Evolutionary conservation across 495 filamentous ascomycete genomes (phyloP), one percentile per base, ranked within the genome.

Genomic region (Thermothielavioides terrestris): DNA sequence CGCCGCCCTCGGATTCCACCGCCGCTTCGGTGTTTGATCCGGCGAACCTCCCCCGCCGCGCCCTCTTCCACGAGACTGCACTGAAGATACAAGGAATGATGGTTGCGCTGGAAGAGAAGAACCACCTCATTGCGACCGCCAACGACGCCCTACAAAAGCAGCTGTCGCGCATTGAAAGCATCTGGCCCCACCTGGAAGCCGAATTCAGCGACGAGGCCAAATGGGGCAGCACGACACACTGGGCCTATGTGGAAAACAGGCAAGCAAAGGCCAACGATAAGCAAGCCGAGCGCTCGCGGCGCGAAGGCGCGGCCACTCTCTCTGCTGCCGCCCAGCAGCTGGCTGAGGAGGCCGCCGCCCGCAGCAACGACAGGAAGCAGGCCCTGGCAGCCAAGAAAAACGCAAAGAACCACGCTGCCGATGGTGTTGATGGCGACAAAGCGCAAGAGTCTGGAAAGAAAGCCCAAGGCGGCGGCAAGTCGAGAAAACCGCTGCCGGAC

Each of bases 161-260:
- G 62, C 70, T 95, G 18, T 65, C 78, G 46, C 85, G 92, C 20
- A 79, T 96, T 55, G 86, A 97, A 54, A 81, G 83, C 34, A 79
- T 89, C 18, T 94, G 80, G 71, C 83, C 85, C 12, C 82, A 87
- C 67, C 79, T 97, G 44, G 85, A 90, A 46, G 71, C 74, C 38
- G 92, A 97, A 63, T 85, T 97, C 63, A 95, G 89, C 70, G 89
- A 94, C 30, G 86, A 96, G 63, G 88, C 94, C 45, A 84, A 94
- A 60, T 80, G 87, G 62, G 92, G 92, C 25, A 97, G 88, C 64
- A 76, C 82, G 42, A 87, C 80, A 43, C 92, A 99, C 63, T 99
- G 92, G 92, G 92, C 92, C 44, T 97, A 96, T 68, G 81, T 80
- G 8, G 90, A 95, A 54, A 91, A 94, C 46, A 78, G 82, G 57